phyloP scores from a whole-genome alignment of 2,329 filamentous ascomycete genomes.

The Botrytis pseudocinerea region DNA sequence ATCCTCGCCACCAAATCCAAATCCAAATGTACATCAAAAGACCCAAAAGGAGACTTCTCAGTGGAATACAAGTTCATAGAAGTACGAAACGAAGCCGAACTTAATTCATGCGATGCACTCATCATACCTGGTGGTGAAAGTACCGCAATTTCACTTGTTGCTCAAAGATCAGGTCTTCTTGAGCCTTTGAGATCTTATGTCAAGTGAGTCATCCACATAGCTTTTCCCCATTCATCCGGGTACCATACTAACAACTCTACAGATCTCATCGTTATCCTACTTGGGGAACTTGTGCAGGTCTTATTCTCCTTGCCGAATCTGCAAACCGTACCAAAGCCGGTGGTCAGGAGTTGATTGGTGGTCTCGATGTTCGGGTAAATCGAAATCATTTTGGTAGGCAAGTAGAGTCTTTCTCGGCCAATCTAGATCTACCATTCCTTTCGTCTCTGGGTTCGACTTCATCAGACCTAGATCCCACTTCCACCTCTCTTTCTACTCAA shows the following conservation, averaged over 20 bases:
- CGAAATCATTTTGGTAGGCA: conserved; percentile 95
- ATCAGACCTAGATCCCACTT: conserved; percentile 31
- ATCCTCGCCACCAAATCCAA: conserved; percentile 43
- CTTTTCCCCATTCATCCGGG: background rate
- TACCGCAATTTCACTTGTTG: conserved; percentile 88
- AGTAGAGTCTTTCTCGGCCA: conserved; percentile 83
- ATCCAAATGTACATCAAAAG: background rate
- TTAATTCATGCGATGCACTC: conserved; percentile 75
- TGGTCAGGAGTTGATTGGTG: conserved; percentile 90
- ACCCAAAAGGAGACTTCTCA: conserved; percentile 1
- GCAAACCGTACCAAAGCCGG: conserved; percentile 87
- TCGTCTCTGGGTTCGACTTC: conserved; percentile 22
- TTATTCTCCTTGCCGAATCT: conserved; percentile 85
- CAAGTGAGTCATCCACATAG: conserved; percentile 60
- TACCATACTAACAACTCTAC: conserved; percentile 24
- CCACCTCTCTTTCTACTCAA: background rate
- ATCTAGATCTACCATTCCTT: conserved; percentile 72
- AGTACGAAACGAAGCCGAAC: conserved; percentile 73
- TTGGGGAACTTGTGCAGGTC: conserved; percentile 94
- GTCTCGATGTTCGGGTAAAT: conserved; percentile 85
- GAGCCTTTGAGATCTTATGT: conserved; percentile 87
- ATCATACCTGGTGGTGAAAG: conserved; percentile 94
- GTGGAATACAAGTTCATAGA: conserved; percentile 59
- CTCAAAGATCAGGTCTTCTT: conserved; percentile 75
- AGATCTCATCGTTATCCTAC: conserved; percentile 76